Percentiles rank a stretch among this genome's conserved stretches.
These are phyloP conservation scores for Themeda triandra DNA, from an alignment of 176 grass and related monocot species.

Conservation along the genomic window DNA sequence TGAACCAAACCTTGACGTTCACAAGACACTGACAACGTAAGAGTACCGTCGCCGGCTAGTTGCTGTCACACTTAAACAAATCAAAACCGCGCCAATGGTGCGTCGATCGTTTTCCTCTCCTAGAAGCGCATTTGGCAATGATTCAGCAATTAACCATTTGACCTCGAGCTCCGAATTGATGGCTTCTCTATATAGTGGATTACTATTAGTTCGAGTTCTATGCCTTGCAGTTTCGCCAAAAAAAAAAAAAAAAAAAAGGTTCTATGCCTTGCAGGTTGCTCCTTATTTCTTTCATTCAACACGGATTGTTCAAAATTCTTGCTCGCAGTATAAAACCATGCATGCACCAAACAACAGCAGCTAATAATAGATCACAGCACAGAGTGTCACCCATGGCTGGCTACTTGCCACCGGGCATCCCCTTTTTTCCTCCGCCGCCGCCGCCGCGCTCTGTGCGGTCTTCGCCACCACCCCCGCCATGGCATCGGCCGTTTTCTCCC, in stretches of 20 bases:
- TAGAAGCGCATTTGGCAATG: not conserved
- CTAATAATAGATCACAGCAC: not conserved
- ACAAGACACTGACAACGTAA: not conserved
- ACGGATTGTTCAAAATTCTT: not conserved
- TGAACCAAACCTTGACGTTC: not conserved
- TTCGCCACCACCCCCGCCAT: too few relatives aligned
- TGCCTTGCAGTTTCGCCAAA: too few relatives aligned
- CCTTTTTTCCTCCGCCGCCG: not conserved
- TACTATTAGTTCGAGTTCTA: too few relatives aligned
- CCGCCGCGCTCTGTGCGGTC: not conserved
- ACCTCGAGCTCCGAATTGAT: not conserved
- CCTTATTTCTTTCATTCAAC: not conserved
- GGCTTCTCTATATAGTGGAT: too few relatives aligned
- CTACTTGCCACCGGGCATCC: not conserved
- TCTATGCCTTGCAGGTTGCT: too few relatives aligned
- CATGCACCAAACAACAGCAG: not conserved
- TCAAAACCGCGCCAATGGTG: not conserved
- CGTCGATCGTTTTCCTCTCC: not conserved
- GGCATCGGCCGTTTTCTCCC: too few relatives aligned
- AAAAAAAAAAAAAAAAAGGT: too few relatives aligned
- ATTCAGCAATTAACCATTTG: not conserved
- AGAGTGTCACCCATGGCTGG: not conserved
- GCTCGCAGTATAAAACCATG: not conserved
- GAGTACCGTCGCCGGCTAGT: not conserved
- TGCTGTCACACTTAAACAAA: conserved; percentile 7